These are phyloP conservation scores for Thymus mandschuricus DNA, from an alignment of 257 asterid species.

Conservation along the genomic window DNA sequence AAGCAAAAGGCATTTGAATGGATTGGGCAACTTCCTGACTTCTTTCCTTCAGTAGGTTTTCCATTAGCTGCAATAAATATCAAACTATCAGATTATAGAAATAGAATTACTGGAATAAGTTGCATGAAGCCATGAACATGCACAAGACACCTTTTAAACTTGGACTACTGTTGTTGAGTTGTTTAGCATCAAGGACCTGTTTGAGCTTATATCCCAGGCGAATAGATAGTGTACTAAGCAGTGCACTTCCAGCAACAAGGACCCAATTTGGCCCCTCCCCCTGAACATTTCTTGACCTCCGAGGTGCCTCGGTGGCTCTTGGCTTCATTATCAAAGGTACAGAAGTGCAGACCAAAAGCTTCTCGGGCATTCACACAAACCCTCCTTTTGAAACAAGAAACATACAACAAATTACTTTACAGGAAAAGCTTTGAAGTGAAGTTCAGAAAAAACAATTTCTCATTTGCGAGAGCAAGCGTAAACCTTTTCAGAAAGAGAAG, in stretches of 20 bases:
- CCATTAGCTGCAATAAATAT: slow-evolving; percentile 56
- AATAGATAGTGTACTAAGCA: slow-evolving; percentile 73
- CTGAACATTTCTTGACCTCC: slow-evolving; percentile 50
- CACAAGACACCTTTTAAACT: slow-evolving; percentile 51
- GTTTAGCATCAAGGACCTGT: slow-evolving; percentile 71
- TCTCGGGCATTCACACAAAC: slow-evolving; percentile 37
- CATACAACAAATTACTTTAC: slow-evolving; percentile 14
- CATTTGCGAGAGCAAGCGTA: neutral
- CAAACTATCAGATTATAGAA: slow-evolving; percentile 32
- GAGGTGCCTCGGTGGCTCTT: slow-evolving; percentile 47
- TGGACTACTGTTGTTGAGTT: slow-evolving; percentile 42
- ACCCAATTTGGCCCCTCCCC: slow-evolving; percentile 83
- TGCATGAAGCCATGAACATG: neutral
- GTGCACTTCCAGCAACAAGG: slow-evolving; percentile 80
- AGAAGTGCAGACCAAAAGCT: slow-evolving; percentile 31
- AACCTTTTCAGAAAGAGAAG: neutral
- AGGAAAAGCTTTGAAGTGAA: slow-evolving; percentile 1
- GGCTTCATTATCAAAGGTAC: slow-evolving; percentile 54
- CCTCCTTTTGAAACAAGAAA: slow-evolving; percentile 36
- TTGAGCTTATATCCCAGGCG: slow-evolving; percentile 84
- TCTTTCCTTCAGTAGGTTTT: slow-evolving; percentile 47
- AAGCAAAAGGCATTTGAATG: slow-evolving; percentile 55
- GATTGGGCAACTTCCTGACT: slow-evolving; percentile 55
- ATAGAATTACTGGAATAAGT: slow-evolving; percentile 20
- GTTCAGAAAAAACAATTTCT: neutral